Evolutionary conservation across 2,329 filamentous ascomycete genomes (phyloP), one percentile per base, ranked within the genome.

Genomic region (Thyridium curvatum): DNA sequence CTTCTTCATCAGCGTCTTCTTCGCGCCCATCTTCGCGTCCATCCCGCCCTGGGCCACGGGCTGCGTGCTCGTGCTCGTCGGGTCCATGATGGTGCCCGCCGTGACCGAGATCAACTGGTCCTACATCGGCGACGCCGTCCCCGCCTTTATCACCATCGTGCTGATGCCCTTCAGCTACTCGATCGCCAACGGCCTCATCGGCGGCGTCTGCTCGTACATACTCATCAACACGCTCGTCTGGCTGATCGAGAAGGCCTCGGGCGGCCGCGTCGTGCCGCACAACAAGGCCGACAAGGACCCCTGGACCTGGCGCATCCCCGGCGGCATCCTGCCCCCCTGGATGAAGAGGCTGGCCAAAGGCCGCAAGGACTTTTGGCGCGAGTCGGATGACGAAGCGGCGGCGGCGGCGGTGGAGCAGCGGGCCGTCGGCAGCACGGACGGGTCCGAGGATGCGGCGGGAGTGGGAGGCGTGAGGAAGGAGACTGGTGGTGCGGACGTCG

Each of bases 161-260:
- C 65, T 90, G 44, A 94, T 94, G 88, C 87, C 88, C 0, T 93
- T 94, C 63, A 89, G 85, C 2, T 94, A 93, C 68, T 86, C 81
- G 31, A 93, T 94, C 53, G 86, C 88, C 12, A 86, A 94, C 53
- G 88, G 88, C 35, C 71, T 94, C 13, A 94, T 94, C 50, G 85
- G 77, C 2, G 86, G 87, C 38, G 84, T 94, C 52, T 71, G 82
- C 52, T 79, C 78, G 30, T 94, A 94, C 61, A 82, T 83, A 33
- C 55, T 84, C 46, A 73, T 94, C 62, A 94, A 94, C 62, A 76
- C 71, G 0, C 54, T 72, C 12, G 79, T 86, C 12, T 90, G 77
- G 76, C 41, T 84, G 35, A 61, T 94, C 48, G 79, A 84, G 59
- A 71, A 77, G 55, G 62, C 64, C 4, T 82, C 79, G 0, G 69